phyloP scores from a whole-genome alignment of 352 stramenopile species.

The Pythium chondricola region DNA sequence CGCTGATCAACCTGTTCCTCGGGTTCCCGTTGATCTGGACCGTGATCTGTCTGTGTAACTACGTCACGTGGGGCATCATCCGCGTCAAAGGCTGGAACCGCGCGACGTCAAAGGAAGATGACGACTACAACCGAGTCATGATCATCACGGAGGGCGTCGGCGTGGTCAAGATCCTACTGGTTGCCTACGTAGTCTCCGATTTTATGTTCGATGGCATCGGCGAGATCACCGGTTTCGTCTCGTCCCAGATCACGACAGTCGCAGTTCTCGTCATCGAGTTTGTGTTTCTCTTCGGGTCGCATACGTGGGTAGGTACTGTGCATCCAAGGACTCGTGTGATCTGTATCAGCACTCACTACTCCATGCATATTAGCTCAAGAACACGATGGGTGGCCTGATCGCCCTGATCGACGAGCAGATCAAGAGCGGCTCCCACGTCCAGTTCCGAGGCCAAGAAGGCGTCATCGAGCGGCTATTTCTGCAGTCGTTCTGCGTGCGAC shows the following conservation, averaged over 20 bases:
- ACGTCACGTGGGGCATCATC: slow-evolving; percentile 78
- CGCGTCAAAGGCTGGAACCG: slow-evolving; percentile 78
- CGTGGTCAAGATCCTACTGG: slow-evolving; percentile 79
- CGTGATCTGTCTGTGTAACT: slow-evolving; percentile 78
- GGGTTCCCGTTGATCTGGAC: slow-evolving; percentile 74
- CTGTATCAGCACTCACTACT: too few species aligned
- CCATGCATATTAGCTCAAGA: slow-evolving; percentile 58
- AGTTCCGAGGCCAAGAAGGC: slow-evolving; percentile 71
- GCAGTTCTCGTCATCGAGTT: slow-evolving; percentile 76
- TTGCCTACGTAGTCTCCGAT: slow-evolving; percentile 74
- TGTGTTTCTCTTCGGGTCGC: slow-evolving; percentile 68
- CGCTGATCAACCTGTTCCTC: slow-evolving; percentile 54
- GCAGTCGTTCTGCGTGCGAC: slow-evolving; percentile 71
- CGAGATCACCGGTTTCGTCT: slow-evolving; percentile 73
- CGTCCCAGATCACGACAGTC: slow-evolving; percentile 69
- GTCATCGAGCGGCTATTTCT: slow-evolving; percentile 78
- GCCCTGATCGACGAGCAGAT: slow-evolving; percentile 79
- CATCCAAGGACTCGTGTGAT: too few species aligned
- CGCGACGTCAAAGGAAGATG: slow-evolving; percentile 56
- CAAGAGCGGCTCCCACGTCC: slow-evolving; percentile 67
- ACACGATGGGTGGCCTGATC: slow-evolving; percentile 79
- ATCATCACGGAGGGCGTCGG: slow-evolving; percentile 83
- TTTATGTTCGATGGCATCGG: slow-evolving; percentile 83
- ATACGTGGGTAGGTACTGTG: slow-evolving; percentile 80
- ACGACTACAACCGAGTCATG: slow-evolving; percentile 83